Evolutionary conservation across 805 yeast species (phyloP).

Genomic region (Groenewaldozyma tartarivorans): DNA sequence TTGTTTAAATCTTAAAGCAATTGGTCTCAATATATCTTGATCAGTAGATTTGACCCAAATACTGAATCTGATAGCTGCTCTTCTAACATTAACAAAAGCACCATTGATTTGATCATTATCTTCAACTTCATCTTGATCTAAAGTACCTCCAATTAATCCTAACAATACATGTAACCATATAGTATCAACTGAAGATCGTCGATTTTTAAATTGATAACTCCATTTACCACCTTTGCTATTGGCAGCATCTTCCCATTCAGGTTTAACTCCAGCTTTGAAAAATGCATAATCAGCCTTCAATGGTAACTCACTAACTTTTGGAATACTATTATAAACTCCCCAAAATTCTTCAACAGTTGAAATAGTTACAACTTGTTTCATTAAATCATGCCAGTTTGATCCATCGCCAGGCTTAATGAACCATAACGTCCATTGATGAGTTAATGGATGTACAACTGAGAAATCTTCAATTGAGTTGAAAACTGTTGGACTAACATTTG

Average conservation of each 20-base stretch:
- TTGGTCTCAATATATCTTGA: constrained; percentile 49
- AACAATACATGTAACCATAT: constrained; percentile 69
- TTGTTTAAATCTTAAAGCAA: constrained; percentile 82
- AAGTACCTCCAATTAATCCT: constrained; percentile 90
- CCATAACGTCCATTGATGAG: constrained; percentile 93
- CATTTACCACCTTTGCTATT: constrained; percentile 93
- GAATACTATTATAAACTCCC: constrained; percentile 93
- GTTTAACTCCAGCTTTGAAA: constrained; percentile 87
- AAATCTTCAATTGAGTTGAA: constrained; percentile 30
- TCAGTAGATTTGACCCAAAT: constrained; percentile 86
- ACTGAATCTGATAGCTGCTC: constrained; percentile 72
- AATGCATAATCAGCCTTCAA: constrained; percentile 88
- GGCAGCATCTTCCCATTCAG: constrained; percentile 95
- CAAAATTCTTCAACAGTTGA: constrained; percentile 97
- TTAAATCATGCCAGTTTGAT: constrained; percentile 71
- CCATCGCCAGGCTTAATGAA: constrained; percentile 87
- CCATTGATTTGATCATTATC: constrained; percentile 85
- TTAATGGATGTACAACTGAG: constrained; percentile 78
- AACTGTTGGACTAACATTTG: constrained; percentile 11
- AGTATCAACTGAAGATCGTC: constrained; percentile 54
- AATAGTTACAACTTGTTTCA: constrained; percentile 87
- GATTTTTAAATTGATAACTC: constrained; percentile 45
- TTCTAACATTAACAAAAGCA: constrained; percentile 82
- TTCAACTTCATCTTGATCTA: constrained; percentile 67
- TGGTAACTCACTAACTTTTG: constrained; percentile 85